These are phyloP conservation scores for Neurospora hispaniola DNA, from an alignment of 495 filamentous ascomycete species.

Conservation along the genomic window DNA sequence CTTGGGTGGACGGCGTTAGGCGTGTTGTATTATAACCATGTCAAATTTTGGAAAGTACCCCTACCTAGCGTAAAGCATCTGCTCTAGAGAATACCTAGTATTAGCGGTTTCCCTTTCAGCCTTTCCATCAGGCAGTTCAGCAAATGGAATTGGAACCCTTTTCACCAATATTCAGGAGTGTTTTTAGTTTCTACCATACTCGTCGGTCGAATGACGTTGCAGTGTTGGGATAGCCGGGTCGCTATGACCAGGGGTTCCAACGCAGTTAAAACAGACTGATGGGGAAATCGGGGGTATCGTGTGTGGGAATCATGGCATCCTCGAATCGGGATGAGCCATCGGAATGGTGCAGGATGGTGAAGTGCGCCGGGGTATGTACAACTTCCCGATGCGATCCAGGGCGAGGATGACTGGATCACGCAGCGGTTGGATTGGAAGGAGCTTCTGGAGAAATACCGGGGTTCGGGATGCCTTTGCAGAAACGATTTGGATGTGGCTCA, in stretches of 20 bases:
- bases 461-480: too few species aligned
- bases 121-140: neutral
- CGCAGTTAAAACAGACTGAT: neutral
- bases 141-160: neutral
- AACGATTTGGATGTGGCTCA: too few species aligned
- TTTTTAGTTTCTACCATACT: neutral
- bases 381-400: too few species aligned
- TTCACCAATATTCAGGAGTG: neutral
- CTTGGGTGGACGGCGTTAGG: neutral
- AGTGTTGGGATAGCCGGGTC: neutral
- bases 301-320: neutral
- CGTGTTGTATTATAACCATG: neutral
- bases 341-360: neutral
- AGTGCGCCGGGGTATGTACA: neutral
- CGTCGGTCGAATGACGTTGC: neutral
- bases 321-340: too few species aligned
- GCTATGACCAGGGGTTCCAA: neutral
- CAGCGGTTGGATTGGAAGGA: too few species aligned
- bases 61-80: neutral
- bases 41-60: neutral
- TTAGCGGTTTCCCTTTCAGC: neutral
- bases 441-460: too few species aligned
- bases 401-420: too few species aligned
- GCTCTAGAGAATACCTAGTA: neutral
- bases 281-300: neutral